phyloP scores from a whole-genome alignment of 345 rosid genomes.

The Arabidopsis suecica region DNA sequence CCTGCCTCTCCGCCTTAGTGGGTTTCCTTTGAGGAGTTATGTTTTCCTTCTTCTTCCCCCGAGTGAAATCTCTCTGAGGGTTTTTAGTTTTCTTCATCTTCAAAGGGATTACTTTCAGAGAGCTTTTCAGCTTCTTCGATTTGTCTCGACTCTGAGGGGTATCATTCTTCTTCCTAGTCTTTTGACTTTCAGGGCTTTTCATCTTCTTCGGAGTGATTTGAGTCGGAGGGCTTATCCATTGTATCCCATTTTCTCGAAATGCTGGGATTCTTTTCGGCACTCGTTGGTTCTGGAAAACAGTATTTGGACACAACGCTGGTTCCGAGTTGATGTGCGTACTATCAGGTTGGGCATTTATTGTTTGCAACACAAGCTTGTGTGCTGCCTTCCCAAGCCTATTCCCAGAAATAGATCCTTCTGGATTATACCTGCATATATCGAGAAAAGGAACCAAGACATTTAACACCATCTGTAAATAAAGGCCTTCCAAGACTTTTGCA shows the following conservation, averaged over 20 bases:
- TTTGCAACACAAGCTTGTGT: conserved; percentile 67
- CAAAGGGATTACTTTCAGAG: background rate
- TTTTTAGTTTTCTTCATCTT: background rate
- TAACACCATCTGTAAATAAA: background rate
- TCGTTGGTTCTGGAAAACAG: conserved; percentile 27
- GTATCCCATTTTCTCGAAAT: background rate
- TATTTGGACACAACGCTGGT: conserved; percentile 33
- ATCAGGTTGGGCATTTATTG: conserved; percentile 56
- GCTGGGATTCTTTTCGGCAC: background rate
- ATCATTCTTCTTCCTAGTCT: background rate
- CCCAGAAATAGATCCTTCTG: conserved; percentile 60
- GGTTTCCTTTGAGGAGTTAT: background rate
- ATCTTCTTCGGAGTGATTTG: background rate
- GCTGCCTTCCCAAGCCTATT: conserved; percentile 76
- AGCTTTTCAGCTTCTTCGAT: background rate
- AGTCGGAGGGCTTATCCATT: background rate
- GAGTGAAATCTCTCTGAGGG: background rate
- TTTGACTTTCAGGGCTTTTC: background rate
- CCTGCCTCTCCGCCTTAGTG: background rate
- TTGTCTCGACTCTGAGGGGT: background rate
- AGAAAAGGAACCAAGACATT: conserved; percentile 13
- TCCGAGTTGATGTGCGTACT: conserved; percentile 26
- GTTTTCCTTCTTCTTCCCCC: background rate
- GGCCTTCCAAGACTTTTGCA: background rate
- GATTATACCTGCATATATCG: conserved; percentile 65